Conservation (phyloP, 106 monocot species). For the Platanthera zijinensis region DNA sequence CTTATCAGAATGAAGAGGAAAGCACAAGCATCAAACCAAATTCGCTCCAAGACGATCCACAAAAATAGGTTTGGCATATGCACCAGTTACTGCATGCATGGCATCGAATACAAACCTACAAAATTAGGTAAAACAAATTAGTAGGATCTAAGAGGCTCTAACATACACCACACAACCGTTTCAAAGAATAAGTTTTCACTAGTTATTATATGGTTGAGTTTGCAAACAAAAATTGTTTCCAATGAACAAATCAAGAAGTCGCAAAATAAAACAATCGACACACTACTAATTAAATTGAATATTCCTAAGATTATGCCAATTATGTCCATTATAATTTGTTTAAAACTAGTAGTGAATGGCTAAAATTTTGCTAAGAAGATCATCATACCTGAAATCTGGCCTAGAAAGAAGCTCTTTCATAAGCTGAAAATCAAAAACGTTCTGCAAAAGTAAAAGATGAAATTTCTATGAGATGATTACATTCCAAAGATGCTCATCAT, state of each 20-base stretch:
- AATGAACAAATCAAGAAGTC: background rate
- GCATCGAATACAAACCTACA: conserved; percentile 97
- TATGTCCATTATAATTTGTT: background rate
- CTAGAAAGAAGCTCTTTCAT: conserved; percentile 69
- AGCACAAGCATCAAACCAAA: conserved; percentile 26
- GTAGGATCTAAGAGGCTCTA: background rate
- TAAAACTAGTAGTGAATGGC: background rate
- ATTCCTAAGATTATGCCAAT: background rate
- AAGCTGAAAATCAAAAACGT: conserved; percentile 90
- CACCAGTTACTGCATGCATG: conserved; percentile 98
- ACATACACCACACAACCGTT: background rate
- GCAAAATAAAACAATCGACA: background rate
- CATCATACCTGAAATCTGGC: conserved; percentile 73
- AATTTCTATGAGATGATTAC: conserved; percentile 7
- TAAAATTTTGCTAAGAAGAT: background rate
- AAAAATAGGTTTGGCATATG: conserved; percentile 98
- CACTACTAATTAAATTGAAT: background rate
- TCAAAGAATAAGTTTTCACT: background rate
- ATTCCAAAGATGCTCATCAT: background rate
- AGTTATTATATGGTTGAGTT: background rate
- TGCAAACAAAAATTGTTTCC: background rate
- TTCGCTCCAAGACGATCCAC: conserved; percentile 86
- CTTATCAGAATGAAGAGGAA: background rate
- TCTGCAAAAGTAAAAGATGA: conserved; percentile 36
- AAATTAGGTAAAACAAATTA: background rate